Evolutionary conservation across 495 filamentous ascomycete genomes (phyloP).

Genomic region (Entonaema liquescens): DNA sequence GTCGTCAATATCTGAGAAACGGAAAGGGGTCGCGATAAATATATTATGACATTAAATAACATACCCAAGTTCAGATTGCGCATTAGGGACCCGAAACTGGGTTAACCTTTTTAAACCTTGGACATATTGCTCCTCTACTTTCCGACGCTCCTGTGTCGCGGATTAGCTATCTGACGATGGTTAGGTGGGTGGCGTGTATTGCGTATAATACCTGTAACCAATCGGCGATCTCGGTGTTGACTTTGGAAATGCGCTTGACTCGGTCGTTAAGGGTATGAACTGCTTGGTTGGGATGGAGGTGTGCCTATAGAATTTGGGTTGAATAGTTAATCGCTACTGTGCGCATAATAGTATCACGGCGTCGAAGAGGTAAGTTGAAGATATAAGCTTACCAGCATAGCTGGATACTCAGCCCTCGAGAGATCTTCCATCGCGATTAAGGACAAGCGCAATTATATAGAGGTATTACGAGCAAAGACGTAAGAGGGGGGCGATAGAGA

Average conservation of each 20-base stretch:
- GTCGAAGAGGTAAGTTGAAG: not conserved
- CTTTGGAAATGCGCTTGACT: conserved; percentile 81
- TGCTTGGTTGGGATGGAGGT: conserved; percentile 84
- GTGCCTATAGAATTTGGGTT: conserved; percentile 64
- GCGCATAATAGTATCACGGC: conserved; percentile 14
- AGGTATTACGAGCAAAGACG: conserved; percentile 25
- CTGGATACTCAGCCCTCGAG: conserved; percentile 92
- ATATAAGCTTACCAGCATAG: conserved; percentile 80
- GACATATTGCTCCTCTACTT: conserved; percentile 90
- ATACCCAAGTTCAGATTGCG: conserved; percentile 85
- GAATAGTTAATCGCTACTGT: conserved; percentile 5
- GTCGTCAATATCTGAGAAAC: conserved; percentile 26
- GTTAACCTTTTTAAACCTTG: conserved; percentile 81
- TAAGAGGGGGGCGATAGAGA: conserved; percentile 39
- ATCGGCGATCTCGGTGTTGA: conserved; percentile 93
- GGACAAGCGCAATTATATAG: conserved; percentile 41
- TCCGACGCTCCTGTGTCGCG: conserved; percentile 80
- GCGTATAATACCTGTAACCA: conserved; percentile 84
- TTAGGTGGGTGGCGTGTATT: conserved; percentile 8
- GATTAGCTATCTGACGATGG: conserved; percentile 23
- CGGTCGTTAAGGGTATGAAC: conserved; percentile 86
- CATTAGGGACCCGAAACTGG: conserved; percentile 74
- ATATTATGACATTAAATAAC: conserved; percentile 38
- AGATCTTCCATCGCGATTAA: conserved; percentile 74
- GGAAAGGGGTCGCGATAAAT: conserved; percentile 18